Evolutionary conservation across 2,329 filamentous ascomycete species (phyloP).

Genomic region (Blumeria hordei): DNA sequence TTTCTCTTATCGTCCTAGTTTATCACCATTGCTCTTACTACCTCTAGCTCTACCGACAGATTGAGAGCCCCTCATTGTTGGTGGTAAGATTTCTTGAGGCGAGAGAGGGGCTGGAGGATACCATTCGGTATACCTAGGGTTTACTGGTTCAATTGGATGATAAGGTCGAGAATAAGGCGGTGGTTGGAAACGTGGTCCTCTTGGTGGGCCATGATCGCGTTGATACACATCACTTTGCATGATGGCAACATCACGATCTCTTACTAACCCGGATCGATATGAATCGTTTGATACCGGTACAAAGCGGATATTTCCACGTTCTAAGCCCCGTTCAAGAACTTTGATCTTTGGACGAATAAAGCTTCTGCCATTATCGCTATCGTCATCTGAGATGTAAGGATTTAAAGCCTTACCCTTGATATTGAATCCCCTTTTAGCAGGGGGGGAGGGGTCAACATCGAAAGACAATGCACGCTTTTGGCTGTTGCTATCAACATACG

Average conservation of each 20-base stretch:
- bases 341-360: slow-evolving; percentile 13
- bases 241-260: neutral
- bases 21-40: too few relatives aligned
- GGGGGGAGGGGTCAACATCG: slow-evolving; percentile 11
- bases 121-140: too few relatives aligned
- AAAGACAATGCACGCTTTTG: slow-evolving; percentile 10
- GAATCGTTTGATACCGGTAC: neutral
- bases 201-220: neutral
- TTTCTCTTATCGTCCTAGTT: too few relatives aligned
- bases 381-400: slow-evolving; percentile 12
- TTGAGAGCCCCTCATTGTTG: too few relatives aligned
- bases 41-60: too few relatives aligned
- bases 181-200: neutral
- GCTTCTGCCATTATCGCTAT: slow-evolving; percentile 8
- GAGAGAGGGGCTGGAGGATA: too few relatives aligned
- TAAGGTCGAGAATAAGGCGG: neutral
- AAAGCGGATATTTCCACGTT: slow-evolving; percentile 6
- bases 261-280: too few relatives aligned
- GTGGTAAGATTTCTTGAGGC: too few relatives aligned
- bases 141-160: too few relatives aligned
- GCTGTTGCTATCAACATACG: slow-evolving; percentile 25
- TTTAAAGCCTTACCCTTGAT: slow-evolving; percentile 14
- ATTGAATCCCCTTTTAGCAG: slow-evolving; percentile 7
- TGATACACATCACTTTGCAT: neutral
- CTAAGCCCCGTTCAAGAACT: slow-evolving; percentile 1